phyloP scores from a whole-genome alignment of 768 basidiomycete genomes.

The Myochromella boudieri region DNA sequence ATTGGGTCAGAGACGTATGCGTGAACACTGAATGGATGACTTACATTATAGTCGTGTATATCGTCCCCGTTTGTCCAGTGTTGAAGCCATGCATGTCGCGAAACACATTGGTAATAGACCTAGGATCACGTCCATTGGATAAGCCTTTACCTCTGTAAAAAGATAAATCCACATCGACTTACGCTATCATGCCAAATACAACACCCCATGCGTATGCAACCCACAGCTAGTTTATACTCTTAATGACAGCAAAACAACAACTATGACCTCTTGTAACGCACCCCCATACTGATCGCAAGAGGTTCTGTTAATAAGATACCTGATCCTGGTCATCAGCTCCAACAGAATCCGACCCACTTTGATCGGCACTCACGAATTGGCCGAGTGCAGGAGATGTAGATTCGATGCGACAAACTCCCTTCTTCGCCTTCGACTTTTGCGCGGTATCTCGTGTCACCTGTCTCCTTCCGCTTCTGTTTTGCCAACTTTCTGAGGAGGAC shows the following conservation, averaged over 20 bases:
- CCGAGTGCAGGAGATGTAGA: conserved; percentile 69
- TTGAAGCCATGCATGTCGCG: conserved; percentile 56
- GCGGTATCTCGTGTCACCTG: conserved; percentile 61
- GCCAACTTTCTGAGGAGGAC: conserved; percentile 74
- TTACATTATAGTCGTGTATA: conserved; percentile 59
- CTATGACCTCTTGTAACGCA: conserved; percentile 43
- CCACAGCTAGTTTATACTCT: conserved; percentile 53
- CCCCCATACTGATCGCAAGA: conserved; percentile 70
- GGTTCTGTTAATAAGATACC: conserved; percentile 79
- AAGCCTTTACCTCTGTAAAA: neutral
- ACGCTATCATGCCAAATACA: conserved; percentile 67
- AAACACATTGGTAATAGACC: conserved; percentile 61
- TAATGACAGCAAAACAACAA: conserved; percentile 12
- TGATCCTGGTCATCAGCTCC: conserved; percentile 71
- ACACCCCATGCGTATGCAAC: conserved; percentile 77
- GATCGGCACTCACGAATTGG: conserved; percentile 67
- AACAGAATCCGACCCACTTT: neutral
- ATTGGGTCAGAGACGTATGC: neutral
- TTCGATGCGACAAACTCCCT: conserved; percentile 51
- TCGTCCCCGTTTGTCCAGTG: conserved; percentile 55
- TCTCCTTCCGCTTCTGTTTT: conserved; percentile 58
- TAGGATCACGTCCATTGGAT: conserved; percentile 19
- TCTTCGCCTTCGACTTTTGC: conserved; percentile 66
- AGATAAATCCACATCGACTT: conserved; percentile 16
- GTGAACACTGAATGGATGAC: neutral